Base-by-base conservation (phyloP, 2,329 filamentous ascomycete species). In the Bipolaris zeicola region DNA sequence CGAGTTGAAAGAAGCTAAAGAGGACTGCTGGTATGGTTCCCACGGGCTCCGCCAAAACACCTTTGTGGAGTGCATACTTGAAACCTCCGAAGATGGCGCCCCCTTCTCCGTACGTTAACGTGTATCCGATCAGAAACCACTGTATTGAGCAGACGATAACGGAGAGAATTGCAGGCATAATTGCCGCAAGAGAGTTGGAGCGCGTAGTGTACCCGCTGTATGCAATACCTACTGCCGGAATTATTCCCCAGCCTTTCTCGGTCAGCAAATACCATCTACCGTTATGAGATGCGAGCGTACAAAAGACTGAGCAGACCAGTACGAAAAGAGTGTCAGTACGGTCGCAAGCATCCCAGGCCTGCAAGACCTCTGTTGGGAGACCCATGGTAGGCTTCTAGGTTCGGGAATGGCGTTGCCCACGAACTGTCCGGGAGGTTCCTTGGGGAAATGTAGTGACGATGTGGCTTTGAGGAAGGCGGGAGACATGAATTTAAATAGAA, bases 311-410 rank as follows among this genome's bases (percentile, higher is more conserved):
- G 66, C 80, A 82, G n/a, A 82, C 75, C 6, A 83, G 73, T 44
- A 83, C 76, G 65, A 82, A 82, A 42, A 80, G 70, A 0, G 82
- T 83, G 63, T 84, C 82, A n/a, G 71, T 81, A 57, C 80, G 78
- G 67, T 81, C 78, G 68, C 82, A 84, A 46, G 77, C 75, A 50
- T 82, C 79, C 80, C 81, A 83, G 18, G 79, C 80, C 38, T 76
- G 66, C 42, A 72, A 48, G 3, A 73, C 69, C 41, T 71, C 34
- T 45, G 13, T 26, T n/a, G 36, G 22, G 18, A 3, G 36, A 13
- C 34, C 18, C 14, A 39, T 39, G 37, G 11, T 7, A 39, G 16
- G 37, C 37, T 39, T 16, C 4, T 39, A 13, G 37, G 3, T 22
- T 28, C 26, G 26, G 26, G 26, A 28, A 28, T 10, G 26, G 8